phyloP scores from a whole-genome alignment of 1,139 yeast species.

The Candida sanyaensis region DNA sequence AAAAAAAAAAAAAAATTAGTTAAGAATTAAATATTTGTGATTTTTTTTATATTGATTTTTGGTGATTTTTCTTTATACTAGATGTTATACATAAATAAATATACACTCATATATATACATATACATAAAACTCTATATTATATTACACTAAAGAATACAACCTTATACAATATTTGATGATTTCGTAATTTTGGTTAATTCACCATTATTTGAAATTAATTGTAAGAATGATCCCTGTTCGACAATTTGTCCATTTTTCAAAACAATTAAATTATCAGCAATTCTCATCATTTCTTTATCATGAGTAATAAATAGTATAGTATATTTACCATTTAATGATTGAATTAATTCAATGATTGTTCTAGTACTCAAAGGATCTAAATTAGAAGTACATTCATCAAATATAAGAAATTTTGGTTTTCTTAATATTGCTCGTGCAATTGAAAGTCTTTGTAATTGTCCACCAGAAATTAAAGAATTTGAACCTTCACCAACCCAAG shows the following conservation, averaged over 20 bases:
- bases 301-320: slow-evolving; percentile 62
- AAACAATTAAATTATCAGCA: slow-evolving; percentile 43
- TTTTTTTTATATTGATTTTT: background rate
- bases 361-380: slow-evolving; percentile 59
- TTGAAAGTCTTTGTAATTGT: slow-evolving; percentile 74
- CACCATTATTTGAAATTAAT: slow-evolving; percentile 17
- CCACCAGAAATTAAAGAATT: slow-evolving; percentile 70
- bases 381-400: slow-evolving; percentile 81
- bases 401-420: slow-evolving; percentile 63
- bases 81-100: background rate
- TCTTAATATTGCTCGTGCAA: slow-evolving; percentile 71
- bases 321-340: slow-evolving; percentile 30
- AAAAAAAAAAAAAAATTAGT: background rate
- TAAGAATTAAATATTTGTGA: background rate
- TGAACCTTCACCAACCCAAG: slow-evolving; percentile 54
- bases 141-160: too few relatives aligned
- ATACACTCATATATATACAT: background rate
- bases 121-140: background rate
- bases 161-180: background rate
- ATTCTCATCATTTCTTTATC: slow-evolving; percentile 54
- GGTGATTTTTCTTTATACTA: background rate
- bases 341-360: slow-evolving; percentile 44
- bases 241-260: slow-evolving; percentile 45
- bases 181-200: slow-evolving; percentile 16
- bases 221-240: slow-evolving; percentile 28